Base-by-base conservation (phyloP, 2,329 filamentous ascomycete genomes). In the Paecilomyces fulvus region DNA sequence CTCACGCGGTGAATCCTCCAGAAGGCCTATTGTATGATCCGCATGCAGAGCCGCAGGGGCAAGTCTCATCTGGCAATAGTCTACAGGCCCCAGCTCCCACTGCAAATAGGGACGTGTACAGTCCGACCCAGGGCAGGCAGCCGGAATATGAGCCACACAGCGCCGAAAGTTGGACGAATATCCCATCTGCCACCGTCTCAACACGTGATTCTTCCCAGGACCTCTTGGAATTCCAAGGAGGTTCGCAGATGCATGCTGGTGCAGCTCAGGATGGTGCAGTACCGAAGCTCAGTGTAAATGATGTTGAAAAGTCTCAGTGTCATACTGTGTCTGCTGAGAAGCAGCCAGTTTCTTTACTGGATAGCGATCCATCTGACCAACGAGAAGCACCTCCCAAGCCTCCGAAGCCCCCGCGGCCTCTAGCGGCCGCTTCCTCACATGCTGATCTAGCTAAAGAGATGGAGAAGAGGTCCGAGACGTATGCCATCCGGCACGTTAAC, bases 401-500 rank as follows among this genome's bases (percentile, higher is more conserved):
- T 23, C 54, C 49, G 9, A 31, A 20, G 3, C 30, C 56, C 50
- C 33, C 46, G 12, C 53, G 59, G 12, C 56, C 58, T 2, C 49
- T 55, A 14, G 50, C 56, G 28, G 56, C 43, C 30, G 52, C 59
- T 28, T 57, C 66, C 21, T 65, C 70, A 2, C 67, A 69, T 20
- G 61, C 65, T 3, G 70, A 75, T 20, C 60, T 68, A 28, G 66
- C 67, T 12, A 70, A 61, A 56, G 68, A 74, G 55, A 65, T 64
- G 37, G 70, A 75, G 55, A 79, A 84, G 61, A 73, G 80, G 59
- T 79, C 78, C 56, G 91, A 96, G 71, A 94, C 90, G 0, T 97
- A 99, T 65, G 88, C 91, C 56, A 92, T 97, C 70, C 95, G 96
- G 69, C 91, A 92, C 58, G 86, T 97, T 59, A 85, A 83, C 59